These are phyloP conservation scores for Zasmidium cellare DNA, from an alignment of 2,329 filamentous ascomycete species.

Conservation along the genomic window DNA sequence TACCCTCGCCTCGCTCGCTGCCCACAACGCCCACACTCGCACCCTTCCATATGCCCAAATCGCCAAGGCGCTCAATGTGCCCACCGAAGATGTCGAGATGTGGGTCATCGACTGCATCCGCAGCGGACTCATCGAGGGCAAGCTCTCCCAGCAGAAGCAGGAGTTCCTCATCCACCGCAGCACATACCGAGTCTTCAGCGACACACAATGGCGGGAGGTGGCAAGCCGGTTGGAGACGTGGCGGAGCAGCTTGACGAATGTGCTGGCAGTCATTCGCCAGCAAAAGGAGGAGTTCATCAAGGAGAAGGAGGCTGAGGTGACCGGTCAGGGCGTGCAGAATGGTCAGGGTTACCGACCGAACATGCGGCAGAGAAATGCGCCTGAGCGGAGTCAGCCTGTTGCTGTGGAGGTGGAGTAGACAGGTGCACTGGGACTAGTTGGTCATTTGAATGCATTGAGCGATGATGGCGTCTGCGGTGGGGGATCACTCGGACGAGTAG, in stretches of 20 bases:
- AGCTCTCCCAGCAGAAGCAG: slow-evolving; percentile 87
- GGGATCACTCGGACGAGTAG: not conserved
- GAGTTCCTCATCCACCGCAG: slow-evolving; percentile 95
- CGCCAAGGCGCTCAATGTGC: slow-evolving; percentile 79
- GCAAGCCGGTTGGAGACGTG: slow-evolving; percentile 88
- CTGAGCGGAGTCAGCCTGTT: slow-evolving; percentile 17
- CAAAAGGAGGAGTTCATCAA: slow-evolving; percentile 78
- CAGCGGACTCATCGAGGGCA: slow-evolving; percentile 91
- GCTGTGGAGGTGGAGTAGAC: slow-evolving; percentile 30
- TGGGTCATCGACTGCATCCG: slow-evolving; percentile 99
- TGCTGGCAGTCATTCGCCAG: slow-evolving; percentile 73
- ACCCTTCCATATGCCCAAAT: slow-evolving; percentile 88
- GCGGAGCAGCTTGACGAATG: slow-evolving; percentile 76
- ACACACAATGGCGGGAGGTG: slow-evolving; percentile 97
- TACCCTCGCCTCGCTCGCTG: slow-evolving; percentile 86
- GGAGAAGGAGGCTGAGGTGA: slow-evolving; percentile 63
- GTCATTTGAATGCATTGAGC: slow-evolving; percentile 1
- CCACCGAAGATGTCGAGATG: slow-evolving; percentile 83
- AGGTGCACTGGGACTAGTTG: not conserved
- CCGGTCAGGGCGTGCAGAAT: slow-evolving; percentile 12
- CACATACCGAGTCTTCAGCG: slow-evolving; percentile 93
- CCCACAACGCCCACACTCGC: slow-evolving; percentile 72
- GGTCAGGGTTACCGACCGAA: slow-evolving; percentile 25
- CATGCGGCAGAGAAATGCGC: slow-evolving; percentile 25
- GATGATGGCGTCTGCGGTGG: not conserved